Evolutionary conservation across 257 asterid species (phyloP).

Genomic region (Ilex asprella): DNA sequence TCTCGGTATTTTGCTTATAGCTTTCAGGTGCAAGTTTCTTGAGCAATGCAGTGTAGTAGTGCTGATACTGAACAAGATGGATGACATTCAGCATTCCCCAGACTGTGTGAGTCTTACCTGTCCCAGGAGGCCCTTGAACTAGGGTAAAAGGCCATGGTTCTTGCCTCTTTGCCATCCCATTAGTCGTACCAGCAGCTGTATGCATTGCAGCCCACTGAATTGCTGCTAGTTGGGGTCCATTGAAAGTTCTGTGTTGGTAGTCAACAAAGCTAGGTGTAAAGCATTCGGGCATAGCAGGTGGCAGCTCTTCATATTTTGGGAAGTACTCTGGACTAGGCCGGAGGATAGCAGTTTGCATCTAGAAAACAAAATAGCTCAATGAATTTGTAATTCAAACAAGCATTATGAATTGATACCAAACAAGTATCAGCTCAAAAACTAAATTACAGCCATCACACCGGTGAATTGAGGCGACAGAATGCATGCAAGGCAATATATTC

Average conservation of each 20-base stretch:
- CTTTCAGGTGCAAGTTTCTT: constrained; percentile 98
- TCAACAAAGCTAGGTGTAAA: constrained; percentile 86
- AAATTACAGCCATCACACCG: constrained; percentile 37
- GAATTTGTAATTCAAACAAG: neutral
- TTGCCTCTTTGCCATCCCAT: constrained; percentile 72
- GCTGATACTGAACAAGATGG: constrained; percentile 99
- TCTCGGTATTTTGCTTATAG: constrained; percentile 81
- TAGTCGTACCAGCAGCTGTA: constrained; percentile 93
- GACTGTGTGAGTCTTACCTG: constrained; percentile 97
- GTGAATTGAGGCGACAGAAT: constrained; percentile 83
- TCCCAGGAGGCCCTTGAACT: constrained; percentile 99
- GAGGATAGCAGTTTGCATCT: constrained; percentile 99
- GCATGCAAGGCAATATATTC: constrained; percentile 94
- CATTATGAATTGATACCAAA: neutral
- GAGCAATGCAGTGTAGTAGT: constrained; percentile 86
- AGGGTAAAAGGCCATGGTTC: constrained; percentile 98
- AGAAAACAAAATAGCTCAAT: constrained; percentile 10
- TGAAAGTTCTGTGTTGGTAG: constrained; percentile 64
- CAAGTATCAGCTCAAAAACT: constrained; percentile 3
- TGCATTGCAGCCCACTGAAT: constrained; percentile 98
- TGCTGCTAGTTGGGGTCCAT: constrained; percentile 85
- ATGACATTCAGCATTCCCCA: constrained; percentile 99
- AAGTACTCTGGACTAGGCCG: constrained; percentile 93
- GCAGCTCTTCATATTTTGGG: constrained; percentile 91
- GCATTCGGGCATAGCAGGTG: constrained; percentile 98